Percentiles rank a stretch among this genome's conserved stretches.
These are phyloP conservation scores for Aspergillus calidoustus DNA, from an alignment of 2,329 filamentous ascomycete species.

Conservation along the genomic window DNA sequence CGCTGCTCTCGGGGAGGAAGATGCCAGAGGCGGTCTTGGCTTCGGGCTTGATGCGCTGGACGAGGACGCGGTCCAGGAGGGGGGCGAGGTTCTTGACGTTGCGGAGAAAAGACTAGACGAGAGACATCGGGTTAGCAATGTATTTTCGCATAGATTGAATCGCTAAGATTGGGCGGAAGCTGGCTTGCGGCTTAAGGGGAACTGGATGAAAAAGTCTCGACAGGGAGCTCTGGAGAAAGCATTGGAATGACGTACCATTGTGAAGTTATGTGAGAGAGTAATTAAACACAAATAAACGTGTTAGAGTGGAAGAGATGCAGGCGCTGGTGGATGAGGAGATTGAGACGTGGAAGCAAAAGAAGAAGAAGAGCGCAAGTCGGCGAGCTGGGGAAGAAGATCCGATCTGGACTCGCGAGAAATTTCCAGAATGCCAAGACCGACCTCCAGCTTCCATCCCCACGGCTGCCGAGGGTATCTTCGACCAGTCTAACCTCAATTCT, in stretches of 20 bases:
- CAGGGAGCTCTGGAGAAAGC: background rate
- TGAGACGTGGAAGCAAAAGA: constrained; percentile 34
- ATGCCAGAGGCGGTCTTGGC: constrained; percentile 95
- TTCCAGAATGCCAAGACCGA: constrained; percentile 52
- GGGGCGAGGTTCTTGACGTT: constrained; percentile 94
- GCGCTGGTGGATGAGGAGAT: constrained; percentile 22
- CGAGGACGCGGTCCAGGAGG: constrained; percentile 95
- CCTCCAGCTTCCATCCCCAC: constrained; percentile 31
- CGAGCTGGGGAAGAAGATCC: constrained; percentile 37
- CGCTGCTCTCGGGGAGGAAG: constrained; percentile 94
- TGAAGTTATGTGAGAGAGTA: constrained; percentile 19
- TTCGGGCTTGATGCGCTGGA: constrained; percentile 97
- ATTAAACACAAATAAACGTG: constrained; percentile 17
- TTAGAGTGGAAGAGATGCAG: constrained; percentile 8
- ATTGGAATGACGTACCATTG: constrained; percentile 31
- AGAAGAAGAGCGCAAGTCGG: constrained; percentile 31
- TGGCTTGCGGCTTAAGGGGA: background rate
- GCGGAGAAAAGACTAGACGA: constrained; percentile 68
- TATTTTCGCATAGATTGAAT: background rate
- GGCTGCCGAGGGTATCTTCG: constrained; percentile 37
- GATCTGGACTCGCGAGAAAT: constrained; percentile 46
- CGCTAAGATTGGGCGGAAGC: background rate
- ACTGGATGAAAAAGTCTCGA: constrained; percentile 17
- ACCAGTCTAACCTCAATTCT: background rate
- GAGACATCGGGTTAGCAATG: constrained; percentile 10